phyloP scores from a whole-genome alignment of 2,329 filamentous ascomycete species.

The Celoporthe dispersa region DNA sequence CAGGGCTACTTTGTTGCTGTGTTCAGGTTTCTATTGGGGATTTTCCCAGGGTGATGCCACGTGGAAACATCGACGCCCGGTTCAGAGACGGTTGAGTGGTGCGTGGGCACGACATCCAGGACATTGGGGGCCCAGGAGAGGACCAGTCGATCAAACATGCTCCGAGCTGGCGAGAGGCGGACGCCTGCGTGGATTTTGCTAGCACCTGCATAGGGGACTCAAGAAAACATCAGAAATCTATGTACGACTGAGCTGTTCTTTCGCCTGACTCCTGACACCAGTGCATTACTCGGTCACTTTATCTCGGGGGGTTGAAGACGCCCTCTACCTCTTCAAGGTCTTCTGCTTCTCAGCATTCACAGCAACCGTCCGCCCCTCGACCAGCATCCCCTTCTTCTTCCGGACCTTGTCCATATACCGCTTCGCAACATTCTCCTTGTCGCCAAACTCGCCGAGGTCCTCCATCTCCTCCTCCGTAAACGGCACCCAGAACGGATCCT shows the following conservation, averaged over 20 bases:
- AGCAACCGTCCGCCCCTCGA: slow-evolving; percentile 76
- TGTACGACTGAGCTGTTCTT: no score
- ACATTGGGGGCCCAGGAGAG: background rate
- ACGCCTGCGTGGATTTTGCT: background rate
- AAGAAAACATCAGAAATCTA: background rate
- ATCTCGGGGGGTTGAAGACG: background rate
- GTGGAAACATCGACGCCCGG: slow-evolving; percentile 2
- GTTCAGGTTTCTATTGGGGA: background rate
- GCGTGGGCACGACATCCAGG: background rate
- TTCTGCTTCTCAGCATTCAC: slow-evolving; percentile 92
- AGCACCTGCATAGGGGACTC: background rate
- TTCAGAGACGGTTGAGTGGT: background rate
- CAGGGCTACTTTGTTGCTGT: background rate
- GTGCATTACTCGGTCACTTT: background rate
- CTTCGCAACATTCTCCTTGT: slow-evolving; percentile 95
- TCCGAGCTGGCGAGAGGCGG: background rate
- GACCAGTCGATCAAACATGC: background rate
- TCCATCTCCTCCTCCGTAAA: slow-evolving; percentile 96
- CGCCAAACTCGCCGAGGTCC: slow-evolving; percentile 90
- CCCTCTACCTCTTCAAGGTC: slow-evolving; percentile 62
- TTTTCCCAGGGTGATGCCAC: background rate
- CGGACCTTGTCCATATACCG: slow-evolving; percentile 92
- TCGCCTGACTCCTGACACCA: background rate
- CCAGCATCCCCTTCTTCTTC: slow-evolving; percentile 82
- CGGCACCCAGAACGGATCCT: slow-evolving; percentile 98